phyloP scores from a whole-genome alignment of 371 early-diverging fungal species.

The Lichtheimia hyalospora region DNA sequence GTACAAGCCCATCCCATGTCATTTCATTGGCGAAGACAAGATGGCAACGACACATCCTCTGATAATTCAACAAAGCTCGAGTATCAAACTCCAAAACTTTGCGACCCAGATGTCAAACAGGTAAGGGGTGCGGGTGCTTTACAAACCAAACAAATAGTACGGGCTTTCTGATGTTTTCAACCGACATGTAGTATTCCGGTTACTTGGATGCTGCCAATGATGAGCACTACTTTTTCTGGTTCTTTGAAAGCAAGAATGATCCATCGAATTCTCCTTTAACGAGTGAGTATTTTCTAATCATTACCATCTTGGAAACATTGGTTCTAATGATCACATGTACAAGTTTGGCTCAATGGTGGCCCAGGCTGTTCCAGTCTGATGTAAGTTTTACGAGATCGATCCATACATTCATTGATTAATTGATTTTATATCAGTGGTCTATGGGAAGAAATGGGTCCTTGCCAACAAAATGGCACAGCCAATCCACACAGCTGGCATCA shows the following conservation, averaged over 20 bases:
- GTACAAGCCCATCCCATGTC: no score
- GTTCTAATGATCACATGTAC: conserved; percentile 39
- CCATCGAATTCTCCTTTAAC: conserved; percentile 52
- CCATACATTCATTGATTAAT: not conserved
- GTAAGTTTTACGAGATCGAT: conserved; percentile 2
- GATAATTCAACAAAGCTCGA: no score
- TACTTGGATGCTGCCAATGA: conserved; percentile 62
- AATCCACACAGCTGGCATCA: conserved; percentile 76
- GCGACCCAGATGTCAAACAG: no score
- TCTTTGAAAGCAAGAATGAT: conserved; percentile 75
- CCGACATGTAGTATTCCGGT: conserved; percentile 39
- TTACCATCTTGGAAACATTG: not conserved
- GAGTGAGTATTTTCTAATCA: conserved; percentile 30
- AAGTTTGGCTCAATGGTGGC: conserved; percentile 80
- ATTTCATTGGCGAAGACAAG: no score
- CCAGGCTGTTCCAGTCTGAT: conserved; percentile 82
- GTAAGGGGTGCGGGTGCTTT: no score
- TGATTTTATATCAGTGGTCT: conserved; percentile 59
- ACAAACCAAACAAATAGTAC: no score
- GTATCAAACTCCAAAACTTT: no score
- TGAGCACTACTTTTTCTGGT: conserved; percentile 84
- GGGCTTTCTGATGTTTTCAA: no score
- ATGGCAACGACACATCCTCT: no score
- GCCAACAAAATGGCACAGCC: conserved; percentile 55
- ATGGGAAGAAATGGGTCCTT: conserved; percentile 80